Evolutionary conservation across 1,139 yeast genomes (phyloP), one percentile per base, ranked within the genome.

Genomic region (Saccharomyces hybrid): DNA sequence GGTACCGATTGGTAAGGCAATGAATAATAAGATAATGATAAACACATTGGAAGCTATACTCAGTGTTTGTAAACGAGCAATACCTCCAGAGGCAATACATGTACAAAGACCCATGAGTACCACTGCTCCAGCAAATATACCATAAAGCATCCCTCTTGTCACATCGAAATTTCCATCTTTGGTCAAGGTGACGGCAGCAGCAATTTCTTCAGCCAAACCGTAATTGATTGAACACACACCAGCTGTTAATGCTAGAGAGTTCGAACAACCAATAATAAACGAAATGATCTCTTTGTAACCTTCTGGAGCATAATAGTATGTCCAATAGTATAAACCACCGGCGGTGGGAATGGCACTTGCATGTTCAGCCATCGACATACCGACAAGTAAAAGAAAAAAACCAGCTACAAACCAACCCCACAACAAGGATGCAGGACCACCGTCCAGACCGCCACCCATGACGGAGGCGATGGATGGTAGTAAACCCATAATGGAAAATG

Each of bases 381-480:
- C 89, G 55, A 82, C 78, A 57, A 77, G 71, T 52, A 83, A 67
- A 57, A 85, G 79, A 59, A 84, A 83, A 52, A 77, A 58, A n/a
- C 81, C 79, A 47, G 84, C 79, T 52, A 78, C 73, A 55, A 84
- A 75, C 88, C 89, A 86, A 53, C 89, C 88, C 88, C 89, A 85
- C 19, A 83, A 79, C 26, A 82, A 75, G 4, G 85, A 78, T 14
- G 77, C 80, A 2, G 82, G 78, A 2, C 84, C 84, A 16, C 81
- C 81, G 21, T 78, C 72, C 53, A 77, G 72, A 32, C 77, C 73
- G 48, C 65, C 66, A 8, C 64, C 64, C 56, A 70, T 60, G 7
- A 69, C 67, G 14, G 77, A 71, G 0, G 79, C 77, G 47, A 78
- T 77, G 34, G 78, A 73, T 2, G 82, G 82, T 42, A 78, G 67